phyloP scores from a whole-genome alignment of 148 eudicot genomes.

The Diospyros kaki region DNA sequence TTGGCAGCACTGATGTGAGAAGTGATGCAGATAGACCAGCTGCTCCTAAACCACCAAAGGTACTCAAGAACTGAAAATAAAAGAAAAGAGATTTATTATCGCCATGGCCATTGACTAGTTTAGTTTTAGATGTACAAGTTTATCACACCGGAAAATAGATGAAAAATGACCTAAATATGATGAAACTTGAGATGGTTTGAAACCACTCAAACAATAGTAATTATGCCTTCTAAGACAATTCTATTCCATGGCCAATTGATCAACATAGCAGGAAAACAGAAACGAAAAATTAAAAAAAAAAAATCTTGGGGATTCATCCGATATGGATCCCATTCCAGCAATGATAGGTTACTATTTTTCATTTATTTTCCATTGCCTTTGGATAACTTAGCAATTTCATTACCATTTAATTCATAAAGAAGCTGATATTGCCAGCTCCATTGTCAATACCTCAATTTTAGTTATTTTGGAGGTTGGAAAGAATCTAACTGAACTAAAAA shows the following conservation, averaged over 20 bases:
- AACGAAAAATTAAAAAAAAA: not conserved
- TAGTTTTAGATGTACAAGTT: not conserved
- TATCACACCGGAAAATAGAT: not conserved
- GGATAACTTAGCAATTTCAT: not conserved
- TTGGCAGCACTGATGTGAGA: conserved; percentile 87
- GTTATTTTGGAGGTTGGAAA: not conserved
- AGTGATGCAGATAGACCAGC: conserved; percentile 97
- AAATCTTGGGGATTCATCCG: not conserved
- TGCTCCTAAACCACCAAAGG: conserved; percentile 92
- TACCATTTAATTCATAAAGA: not conserved
- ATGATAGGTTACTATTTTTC: not conserved
- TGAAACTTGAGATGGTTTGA: not conserved
- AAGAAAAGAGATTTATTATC: conserved; percentile 6
- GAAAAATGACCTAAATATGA: not conserved
- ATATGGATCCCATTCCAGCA: not conserved
- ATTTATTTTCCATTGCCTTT: not conserved
- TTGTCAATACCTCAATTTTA: not conserved
- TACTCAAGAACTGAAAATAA: conserved; percentile 66
- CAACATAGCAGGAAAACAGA: not conserved
- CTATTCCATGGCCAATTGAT: not conserved
- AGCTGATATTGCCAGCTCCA: not conserved
- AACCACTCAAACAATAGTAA: not conserved
- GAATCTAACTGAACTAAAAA: not conserved
- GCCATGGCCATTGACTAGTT: not conserved
- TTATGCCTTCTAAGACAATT: not conserved